A percentile compares a stretch with the other conserved stretches of the same genome.
phyloP scores from a whole-genome alignment of 169 alveolate species.

The Besnoitia besnoiti region DNA sequence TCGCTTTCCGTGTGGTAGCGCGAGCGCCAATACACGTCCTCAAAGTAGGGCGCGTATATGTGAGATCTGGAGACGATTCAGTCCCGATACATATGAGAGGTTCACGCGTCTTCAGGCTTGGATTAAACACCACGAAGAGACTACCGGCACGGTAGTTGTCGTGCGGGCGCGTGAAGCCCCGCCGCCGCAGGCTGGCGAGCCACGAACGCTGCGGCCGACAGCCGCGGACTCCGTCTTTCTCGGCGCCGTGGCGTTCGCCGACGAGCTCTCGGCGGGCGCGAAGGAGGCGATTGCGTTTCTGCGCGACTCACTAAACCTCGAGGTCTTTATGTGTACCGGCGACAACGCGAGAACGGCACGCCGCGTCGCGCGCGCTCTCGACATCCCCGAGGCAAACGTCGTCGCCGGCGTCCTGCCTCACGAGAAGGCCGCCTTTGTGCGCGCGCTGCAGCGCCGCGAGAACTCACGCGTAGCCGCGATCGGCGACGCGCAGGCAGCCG shows the following conservation, averaged over 20 bases:
- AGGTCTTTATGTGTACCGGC: constrained; percentile 20
- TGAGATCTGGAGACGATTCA: not conserved
- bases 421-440: not conserved
- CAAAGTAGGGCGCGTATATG: not conserved
- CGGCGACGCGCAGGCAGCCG: not conserved
- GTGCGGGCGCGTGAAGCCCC: not conserved
- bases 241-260: not conserved
- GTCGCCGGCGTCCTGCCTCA: constrained; percentile 13
- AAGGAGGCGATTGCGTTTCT: not conserved
- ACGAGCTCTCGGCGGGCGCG: not conserved
- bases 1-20: too few relatives aligned
- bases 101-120: not conserved
- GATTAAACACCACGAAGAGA: not conserved
- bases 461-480: not conserved
- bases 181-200: not conserved
- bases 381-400: not conserved
- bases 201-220: not conserved
- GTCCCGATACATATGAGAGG: not conserved
- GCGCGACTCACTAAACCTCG: not conserved
- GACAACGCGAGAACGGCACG: not conserved
- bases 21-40: not conserved
- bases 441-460: not conserved
- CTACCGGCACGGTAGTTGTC: not conserved
- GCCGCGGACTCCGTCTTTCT: not conserved
- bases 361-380: not conserved